These are phyloP conservation scores for Bidens hawaiensis DNA, from an alignment of 140 eudicot genomes.

Conservation along the genomic window DNA sequence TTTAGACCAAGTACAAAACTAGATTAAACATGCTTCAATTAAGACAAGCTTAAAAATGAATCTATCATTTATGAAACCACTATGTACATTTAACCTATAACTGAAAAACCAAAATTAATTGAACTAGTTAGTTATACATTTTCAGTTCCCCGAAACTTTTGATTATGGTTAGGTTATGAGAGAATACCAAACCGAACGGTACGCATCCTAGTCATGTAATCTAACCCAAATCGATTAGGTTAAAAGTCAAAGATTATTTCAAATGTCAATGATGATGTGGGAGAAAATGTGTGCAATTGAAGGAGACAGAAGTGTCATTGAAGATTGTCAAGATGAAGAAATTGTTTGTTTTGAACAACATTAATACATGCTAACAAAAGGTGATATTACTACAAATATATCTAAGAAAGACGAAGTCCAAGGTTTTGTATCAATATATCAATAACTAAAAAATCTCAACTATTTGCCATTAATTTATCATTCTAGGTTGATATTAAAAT, in stretches of 20 bases:
- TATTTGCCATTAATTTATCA: no score
- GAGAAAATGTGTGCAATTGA: neutral
- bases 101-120: no score
- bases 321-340: slow-evolving; percentile 16
- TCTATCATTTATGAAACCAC: neutral
- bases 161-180: neutral
- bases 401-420: neutral
- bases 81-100: no score
- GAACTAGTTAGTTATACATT: neutral
- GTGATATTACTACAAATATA: neutral
- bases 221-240: neutral
- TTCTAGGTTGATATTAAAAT: neutral
- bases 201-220: neutral
- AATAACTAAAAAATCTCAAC: no score
- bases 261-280: neutral
- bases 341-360: slow-evolving; percentile 2
- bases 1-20: no score
- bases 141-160: neutral
- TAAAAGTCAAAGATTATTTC: neutral
- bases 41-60: neutral
- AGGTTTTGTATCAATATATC: neutral
- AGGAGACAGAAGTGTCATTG: slow-evolving; percentile 12
- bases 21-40: neutral
- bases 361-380: slow-evolving; percentile 2
- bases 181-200: neutral